These are phyloP conservation scores for Penstemon newberryi DNA, from an alignment of 257 asterid species.

Conservation along the genomic window DNA sequence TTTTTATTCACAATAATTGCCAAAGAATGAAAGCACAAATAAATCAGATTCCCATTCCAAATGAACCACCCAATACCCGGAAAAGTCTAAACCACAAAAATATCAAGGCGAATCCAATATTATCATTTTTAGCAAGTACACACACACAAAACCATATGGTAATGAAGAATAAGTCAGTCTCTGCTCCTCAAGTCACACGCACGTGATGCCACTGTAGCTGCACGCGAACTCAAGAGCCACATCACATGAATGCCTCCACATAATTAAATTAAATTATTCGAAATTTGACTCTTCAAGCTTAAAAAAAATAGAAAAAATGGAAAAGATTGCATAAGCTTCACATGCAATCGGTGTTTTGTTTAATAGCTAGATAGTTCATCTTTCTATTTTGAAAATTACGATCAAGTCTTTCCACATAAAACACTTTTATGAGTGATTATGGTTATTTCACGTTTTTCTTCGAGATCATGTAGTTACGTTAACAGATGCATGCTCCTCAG, in stretches of 20 bases:
- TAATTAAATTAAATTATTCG: background rate
- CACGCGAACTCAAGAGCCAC: background rate
- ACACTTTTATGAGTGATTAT: too few relatives aligned
- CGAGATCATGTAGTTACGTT: too few relatives aligned
- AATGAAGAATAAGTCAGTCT: background rate
- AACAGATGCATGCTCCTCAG: too few relatives aligned
- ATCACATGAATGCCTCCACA: background rate
- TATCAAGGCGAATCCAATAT: background rate
- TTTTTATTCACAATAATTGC: background rate
- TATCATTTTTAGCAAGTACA: slow-evolving; percentile 1
- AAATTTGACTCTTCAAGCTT: too few relatives aligned
- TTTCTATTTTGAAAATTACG: background rate
- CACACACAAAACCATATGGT: background rate
- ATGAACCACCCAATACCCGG: background rate
- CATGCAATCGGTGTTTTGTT: too few relatives aligned
- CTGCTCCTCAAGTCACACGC: background rate
- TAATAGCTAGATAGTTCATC: too few relatives aligned
- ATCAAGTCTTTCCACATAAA: background rate
- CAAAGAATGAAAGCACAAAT: slow-evolving; percentile 1
- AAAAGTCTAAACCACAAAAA: background rate
- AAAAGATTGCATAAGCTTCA: too few relatives aligned
- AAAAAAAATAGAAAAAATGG: too few relatives aligned
- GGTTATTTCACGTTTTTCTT: too few relatives aligned
- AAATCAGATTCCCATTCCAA: background rate
- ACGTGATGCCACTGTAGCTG: background rate